A percentile compares a stretch with the other conserved stretches of the same genome.
These are phyloP conservation scores for Tolypocladium tundrense DNA, from an alignment of 2,329 filamentous ascomycete species.

Conservation along the genomic window DNA sequence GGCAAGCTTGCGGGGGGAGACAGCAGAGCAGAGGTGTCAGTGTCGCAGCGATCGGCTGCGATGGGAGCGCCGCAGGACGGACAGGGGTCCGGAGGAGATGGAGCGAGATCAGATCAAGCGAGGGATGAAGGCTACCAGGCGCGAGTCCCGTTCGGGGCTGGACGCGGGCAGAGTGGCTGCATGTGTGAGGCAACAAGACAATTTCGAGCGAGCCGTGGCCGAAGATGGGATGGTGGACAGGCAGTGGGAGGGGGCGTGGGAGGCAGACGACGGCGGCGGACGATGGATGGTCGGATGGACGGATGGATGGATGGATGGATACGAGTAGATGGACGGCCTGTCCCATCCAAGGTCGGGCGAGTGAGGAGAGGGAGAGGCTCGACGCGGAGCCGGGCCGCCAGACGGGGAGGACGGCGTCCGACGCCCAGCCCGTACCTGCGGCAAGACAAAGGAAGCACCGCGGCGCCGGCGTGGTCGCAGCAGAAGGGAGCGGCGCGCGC, in stretches of 20 bases:
- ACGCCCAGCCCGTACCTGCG: slow-evolving; percentile 4
- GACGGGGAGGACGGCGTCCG: not conserved
- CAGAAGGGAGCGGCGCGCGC: no score
- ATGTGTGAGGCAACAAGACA: slow-evolving; percentile 2
- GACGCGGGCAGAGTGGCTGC: not conserved
- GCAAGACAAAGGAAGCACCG: slow-evolving; percentile 1
- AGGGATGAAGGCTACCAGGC: not conserved
- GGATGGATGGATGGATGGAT: not conserved
- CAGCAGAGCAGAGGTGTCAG: not conserved
- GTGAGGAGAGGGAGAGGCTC: not conserved
- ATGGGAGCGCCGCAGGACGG: not conserved
- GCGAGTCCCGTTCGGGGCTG: not conserved
- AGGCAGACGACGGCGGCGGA: not conserved
- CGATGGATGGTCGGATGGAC: not conserved
- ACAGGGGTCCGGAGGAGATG: not conserved
- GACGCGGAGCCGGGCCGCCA: not conserved
- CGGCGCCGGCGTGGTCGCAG: not conserved
- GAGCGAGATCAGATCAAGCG: not conserved
- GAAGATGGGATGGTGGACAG: not conserved
- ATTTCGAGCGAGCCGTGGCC: not conserved
- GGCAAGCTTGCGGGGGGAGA: not conserved
- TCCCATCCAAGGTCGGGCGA: not conserved
- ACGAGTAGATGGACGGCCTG: not conserved
- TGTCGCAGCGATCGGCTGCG: not conserved
- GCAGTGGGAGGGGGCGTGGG: not conserved